Evolutionary conservation across 306 rosid species (phyloP).

Genomic region (Cicer cuneatum): DNA sequence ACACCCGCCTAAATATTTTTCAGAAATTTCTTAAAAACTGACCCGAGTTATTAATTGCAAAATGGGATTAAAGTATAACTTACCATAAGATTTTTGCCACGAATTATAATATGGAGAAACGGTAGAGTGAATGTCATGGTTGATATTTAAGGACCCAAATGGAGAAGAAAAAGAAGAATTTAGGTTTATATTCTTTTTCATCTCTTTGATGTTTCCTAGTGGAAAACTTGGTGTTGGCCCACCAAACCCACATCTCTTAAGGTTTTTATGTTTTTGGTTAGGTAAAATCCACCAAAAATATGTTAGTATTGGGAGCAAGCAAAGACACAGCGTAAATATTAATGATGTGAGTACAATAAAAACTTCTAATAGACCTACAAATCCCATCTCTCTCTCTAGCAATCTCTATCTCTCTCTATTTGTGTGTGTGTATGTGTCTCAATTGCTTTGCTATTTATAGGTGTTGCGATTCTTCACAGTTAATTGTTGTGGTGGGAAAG

Average conservation of each 20-base stretch:
- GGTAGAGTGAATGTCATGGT: slow-evolving; percentile 71
- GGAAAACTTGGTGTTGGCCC: slow-evolving; percentile 82
- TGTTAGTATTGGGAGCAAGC: slow-evolving; percentile 45
- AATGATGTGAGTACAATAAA: neutral
- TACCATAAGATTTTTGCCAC: slow-evolving; percentile 85
- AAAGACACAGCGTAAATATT: slow-evolving; percentile 2
- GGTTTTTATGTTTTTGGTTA: slow-evolving; percentile 44
- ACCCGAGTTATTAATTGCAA: too few species aligned
- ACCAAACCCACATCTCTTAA: slow-evolving; percentile 64
- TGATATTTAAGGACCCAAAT: slow-evolving; percentile 29
- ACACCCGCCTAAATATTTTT: too few species aligned
- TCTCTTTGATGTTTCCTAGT: slow-evolving; percentile 64
- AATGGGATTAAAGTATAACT: neutral
- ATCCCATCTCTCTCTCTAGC: slow-evolving; percentile 41
- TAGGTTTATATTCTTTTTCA: slow-evolving; percentile 49
- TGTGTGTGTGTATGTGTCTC: neutral
- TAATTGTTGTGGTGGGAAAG: neutral
- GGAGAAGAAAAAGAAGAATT: slow-evolving; percentile 17
- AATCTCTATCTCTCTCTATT: neutral
- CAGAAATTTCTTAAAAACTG: too few species aligned
- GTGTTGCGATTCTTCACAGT: neutral
- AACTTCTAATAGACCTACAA: slow-evolving; percentile 36
- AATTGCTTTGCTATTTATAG: neutral
- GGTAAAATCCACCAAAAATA: slow-evolving; percentile 69
- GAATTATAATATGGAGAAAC: slow-evolving; percentile 65